These are phyloP conservation scores for Suillus luteus DNA, from an alignment of 768 basidiomycete species.

Conservation along the genomic window DNA sequence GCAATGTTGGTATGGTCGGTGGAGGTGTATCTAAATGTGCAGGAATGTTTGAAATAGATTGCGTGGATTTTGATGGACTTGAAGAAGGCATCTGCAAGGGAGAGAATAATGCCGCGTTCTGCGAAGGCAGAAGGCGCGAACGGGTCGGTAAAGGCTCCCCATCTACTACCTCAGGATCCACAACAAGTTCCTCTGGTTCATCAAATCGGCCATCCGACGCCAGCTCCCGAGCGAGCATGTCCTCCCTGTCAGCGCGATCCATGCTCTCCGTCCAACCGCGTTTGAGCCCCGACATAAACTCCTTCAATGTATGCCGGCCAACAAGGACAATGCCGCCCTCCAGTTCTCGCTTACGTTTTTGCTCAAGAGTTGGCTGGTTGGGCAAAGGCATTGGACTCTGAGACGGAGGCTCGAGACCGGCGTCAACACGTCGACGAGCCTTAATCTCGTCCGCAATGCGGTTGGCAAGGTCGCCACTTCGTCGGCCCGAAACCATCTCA, in stretches of 20 bases:
- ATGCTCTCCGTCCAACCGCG: constrained; percentile 82
- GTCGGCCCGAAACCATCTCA: constrained; percentile 75
- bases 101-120: constrained; percentile 34
- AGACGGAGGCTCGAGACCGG: constrained; percentile 61
- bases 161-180: constrained; percentile 28
- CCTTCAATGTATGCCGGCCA: constrained; percentile 90
- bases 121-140: constrained; percentile 39
- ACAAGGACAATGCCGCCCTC: constrained; percentile 86
- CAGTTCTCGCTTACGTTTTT: constrained; percentile 58
- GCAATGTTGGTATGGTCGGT: constrained; percentile 62
- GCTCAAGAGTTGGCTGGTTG: constrained; percentile 51
- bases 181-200: constrained; percentile 49
- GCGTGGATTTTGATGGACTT: constrained; percentile 14
- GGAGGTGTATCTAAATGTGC: constrained; percentile 50
- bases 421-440: constrained; percentile 62
- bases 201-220: constrained; percentile 80
- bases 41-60: constrained; percentile 26
- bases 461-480: constrained; percentile 83
- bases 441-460: constrained; percentile 75
- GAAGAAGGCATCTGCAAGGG: constrained; percentile 31
- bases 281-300: constrained; percentile 87
- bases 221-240: constrained; percentile 63
- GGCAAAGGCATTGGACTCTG: constrained; percentile 48
- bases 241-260: constrained; percentile 69
- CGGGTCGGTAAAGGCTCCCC: constrained; percentile 44